phyloP scores from a whole-genome alignment of 2,329 filamentous ascomycete species.

The Nemania abortiva region DNA sequence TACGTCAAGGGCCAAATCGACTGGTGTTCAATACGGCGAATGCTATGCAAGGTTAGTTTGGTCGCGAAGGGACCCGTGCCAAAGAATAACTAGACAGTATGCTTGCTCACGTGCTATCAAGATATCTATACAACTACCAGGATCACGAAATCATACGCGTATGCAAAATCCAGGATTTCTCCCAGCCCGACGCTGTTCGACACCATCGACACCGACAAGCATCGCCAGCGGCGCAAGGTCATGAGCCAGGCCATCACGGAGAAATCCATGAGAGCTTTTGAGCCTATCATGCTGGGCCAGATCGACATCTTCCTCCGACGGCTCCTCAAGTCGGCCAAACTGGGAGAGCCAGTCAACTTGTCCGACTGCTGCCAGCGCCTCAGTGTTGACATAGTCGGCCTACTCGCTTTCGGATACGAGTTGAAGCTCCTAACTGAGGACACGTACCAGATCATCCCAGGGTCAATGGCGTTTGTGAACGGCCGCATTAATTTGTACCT shows the following conservation, averaged over 20 bases:
- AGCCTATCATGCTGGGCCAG: not conserved
- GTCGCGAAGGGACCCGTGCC: not conserved
- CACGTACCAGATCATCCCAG: not conserved
- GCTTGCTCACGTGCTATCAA: not conserved
- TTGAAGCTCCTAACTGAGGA: not conserved
- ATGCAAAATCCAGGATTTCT: not conserved
- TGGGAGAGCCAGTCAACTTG: not conserved
- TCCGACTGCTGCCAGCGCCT: not conserved
- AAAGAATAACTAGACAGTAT: too few relatives aligned
- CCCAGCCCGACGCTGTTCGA: not conserved
- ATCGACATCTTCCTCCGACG: conserved; percentile 1
- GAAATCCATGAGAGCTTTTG: not conserved
- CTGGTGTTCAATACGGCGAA: not conserved
- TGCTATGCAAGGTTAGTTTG: not conserved
- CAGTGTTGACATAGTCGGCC: not conserved
- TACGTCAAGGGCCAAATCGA: not conserved
- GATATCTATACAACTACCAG: not conserved
- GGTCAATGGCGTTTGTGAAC: not conserved
- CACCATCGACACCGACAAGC: not conserved
- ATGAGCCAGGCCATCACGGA: not conserved
- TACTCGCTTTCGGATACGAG: not conserved
- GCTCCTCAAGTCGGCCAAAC: not conserved
- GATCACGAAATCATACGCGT: not conserved
- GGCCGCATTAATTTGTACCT: not conserved
- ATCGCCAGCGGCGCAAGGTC: not conserved